Evolutionary conservation across 225 moss, liverwort and hornwort species (phyloP).

Genomic region (Climacium dendroides): DNA sequence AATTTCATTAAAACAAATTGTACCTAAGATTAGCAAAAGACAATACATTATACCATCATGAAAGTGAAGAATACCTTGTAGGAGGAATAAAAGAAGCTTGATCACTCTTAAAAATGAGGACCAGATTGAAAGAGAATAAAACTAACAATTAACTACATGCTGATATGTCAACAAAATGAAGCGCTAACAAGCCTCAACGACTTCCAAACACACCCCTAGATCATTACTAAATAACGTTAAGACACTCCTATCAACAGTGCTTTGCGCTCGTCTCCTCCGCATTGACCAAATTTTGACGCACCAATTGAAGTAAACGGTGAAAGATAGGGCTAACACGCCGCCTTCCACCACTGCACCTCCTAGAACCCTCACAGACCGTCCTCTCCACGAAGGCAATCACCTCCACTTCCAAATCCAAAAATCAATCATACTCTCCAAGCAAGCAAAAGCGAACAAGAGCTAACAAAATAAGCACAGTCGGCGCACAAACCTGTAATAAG

Average conservation of each 20-base stretch:
- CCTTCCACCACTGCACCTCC: neutral
- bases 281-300: neutral
- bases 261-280: neutral
- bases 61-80: neutral
- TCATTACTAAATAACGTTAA: neutral
- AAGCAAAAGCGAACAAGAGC: too few species aligned
- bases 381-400: neutral
- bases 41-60: neutral
- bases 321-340: neutral
- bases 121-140: neutral
- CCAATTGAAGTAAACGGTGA: neutral
- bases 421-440: neutral
- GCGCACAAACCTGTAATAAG: slow-evolving; percentile 31
- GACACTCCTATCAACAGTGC: neutral
- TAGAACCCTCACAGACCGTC: neutral
- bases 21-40: neutral
- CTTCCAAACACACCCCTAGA: neutral
- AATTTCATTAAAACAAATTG: neutral
- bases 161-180: neutral
- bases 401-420: neutral
- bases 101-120: neutral
- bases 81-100: neutral
- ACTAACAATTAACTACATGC: too few species aligned
- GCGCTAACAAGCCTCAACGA: neutral
- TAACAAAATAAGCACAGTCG: neutral